Evolutionary conservation across 2,329 filamentous ascomycete species (phyloP), one percentile per base, ranked within the genome.

Genomic region (Paraconiothyrium brasiliense): DNA sequence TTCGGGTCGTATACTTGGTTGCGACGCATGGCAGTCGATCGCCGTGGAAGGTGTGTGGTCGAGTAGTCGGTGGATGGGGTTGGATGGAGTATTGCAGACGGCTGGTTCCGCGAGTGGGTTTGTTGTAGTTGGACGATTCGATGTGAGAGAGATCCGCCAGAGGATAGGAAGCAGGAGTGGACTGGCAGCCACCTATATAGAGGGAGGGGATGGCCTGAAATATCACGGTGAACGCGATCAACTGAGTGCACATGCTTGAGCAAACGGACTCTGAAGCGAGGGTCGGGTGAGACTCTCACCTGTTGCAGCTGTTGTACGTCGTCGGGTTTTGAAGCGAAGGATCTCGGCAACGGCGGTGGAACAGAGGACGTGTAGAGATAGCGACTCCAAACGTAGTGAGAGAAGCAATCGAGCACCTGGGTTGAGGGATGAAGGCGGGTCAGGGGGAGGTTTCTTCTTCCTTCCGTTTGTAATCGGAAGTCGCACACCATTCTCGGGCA

Each of bases 1-100:
- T 3, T 13, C 10, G 35, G 27, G 30, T 58, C 46, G n/a, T 62
- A 62, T 50, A 51, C 48, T 3, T 51, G 44, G 20, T 51, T 58
- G 46, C 60, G 55, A 22, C n/a, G 41, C 54, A 56, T 56, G 54
- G 7, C 48, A 32, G 32, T 4, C 16, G 27, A 47, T 47, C 4
- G 54, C 22, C 13, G 8, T 20, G 4, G 32, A 20, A 13, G 24
- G 16, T 30, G n/a, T 30, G n/a, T 13, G 22, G 2, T 43, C 39
- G 16, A 22, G 14, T 16, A 11, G 37, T 32, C 6, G 41, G 27
- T 34, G 27, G 37, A 24, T 30, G 20, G 20, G 20, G 20, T 20
- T 20, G 20, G 20, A 20, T 20, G 20, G 20, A 20, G 20, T 20
- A 20, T 20, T 20, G 20, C 20, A 20, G 20, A 20, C 20, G 20